Percentiles rank a stretch among this genome's conserved stretches.
These are phyloP conservation scores for Geotrichum bryndzae DNA, from an alignment of 1,139 yeast species.

Conservation along the genomic window DNA sequence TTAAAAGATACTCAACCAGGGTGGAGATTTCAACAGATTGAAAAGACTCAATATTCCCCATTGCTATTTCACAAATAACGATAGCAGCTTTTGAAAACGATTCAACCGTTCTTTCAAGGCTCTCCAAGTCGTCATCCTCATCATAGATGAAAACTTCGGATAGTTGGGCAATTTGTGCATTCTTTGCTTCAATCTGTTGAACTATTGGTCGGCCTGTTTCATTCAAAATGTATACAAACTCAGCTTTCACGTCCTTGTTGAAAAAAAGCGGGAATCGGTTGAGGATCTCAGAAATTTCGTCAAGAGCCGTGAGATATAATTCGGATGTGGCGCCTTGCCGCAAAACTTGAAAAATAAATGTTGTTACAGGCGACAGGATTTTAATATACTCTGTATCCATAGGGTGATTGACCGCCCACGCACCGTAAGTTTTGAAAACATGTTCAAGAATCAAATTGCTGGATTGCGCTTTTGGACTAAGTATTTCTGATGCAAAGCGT, in stretches of 20 bases:
- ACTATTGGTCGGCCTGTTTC: constrained; percentile 13
- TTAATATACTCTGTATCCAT: neutral
- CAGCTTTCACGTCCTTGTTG: neutral
- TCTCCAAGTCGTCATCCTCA: constrained; percentile 17
- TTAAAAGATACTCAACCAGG: constrained; percentile 38
- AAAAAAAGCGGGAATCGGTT: constrained; percentile 10
- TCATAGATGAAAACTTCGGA: constrained; percentile 9
- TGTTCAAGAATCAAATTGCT: constrained; percentile 5
- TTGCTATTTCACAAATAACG: constrained; percentile 12
- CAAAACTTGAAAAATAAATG: constrained; percentile 5
- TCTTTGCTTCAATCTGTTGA: constrained; percentile 6
- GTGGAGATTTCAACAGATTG: constrained; percentile 8
- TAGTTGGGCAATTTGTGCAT: neutral
- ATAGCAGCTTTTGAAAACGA: constrained; percentile 12
- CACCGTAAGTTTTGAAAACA: constrained; percentile 13
- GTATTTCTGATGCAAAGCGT: constrained; percentile 6
- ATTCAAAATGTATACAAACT: constrained; percentile 8
- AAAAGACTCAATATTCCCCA: neutral
- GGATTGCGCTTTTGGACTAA: neutral
- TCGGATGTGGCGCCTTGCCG: constrained; percentile 3
- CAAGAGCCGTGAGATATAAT: constrained; percentile 7
- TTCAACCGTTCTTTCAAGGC: constrained; percentile 18
- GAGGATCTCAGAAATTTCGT: constrained; percentile 10
- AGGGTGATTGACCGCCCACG: constrained; percentile 13
- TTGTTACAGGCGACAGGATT: constrained; percentile 4